These are phyloP conservation scores for Rhizophora apiculata DNA, from an alignment of 345 rosid species.

Conservation along the genomic window DNA sequence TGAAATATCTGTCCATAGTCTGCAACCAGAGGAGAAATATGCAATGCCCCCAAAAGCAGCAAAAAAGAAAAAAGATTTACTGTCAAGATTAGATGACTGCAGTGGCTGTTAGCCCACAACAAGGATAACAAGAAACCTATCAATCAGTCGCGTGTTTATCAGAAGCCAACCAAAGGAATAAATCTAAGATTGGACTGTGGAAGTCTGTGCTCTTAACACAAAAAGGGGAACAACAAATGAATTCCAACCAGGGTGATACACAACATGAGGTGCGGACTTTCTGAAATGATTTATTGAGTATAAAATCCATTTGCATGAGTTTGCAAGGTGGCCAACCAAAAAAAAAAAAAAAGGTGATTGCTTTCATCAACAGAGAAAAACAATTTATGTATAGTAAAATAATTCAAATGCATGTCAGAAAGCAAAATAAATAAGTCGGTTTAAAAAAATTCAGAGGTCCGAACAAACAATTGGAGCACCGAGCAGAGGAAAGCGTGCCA, in stretches of 20 bases:
- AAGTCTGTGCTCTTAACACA: too few species aligned
- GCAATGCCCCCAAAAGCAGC: background rate
- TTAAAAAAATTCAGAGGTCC: background rate
- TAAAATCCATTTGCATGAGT: too few species aligned
- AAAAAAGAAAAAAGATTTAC: background rate
- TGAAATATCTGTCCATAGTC: conserved; percentile 45
- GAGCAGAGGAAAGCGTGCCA: conserved; percentile 40
- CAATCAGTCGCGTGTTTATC: background rate
- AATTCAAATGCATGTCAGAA: background rate
- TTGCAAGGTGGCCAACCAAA: too few species aligned
- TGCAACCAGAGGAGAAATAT: conserved; percentile 15
- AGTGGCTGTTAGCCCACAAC: background rate
- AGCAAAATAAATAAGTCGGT: conserved; percentile 5
- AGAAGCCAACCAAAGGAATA: background rate
- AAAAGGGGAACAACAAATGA: too few species aligned
- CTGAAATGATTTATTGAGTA: too few species aligned
- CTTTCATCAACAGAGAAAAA: background rate
- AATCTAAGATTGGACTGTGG: too few species aligned
- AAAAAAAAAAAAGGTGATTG: background rate
- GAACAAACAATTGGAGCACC: background rate
- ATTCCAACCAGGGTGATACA: too few species aligned
- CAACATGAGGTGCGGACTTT: too few species aligned
- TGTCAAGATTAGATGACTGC: background rate
- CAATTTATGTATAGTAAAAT: background rate
- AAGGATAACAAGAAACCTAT: background rate